Evolutionary conservation across 225 moss, liverwort and hornwort genomes (phyloP).

Genomic region (Antitrichia curtipendula): DNA sequence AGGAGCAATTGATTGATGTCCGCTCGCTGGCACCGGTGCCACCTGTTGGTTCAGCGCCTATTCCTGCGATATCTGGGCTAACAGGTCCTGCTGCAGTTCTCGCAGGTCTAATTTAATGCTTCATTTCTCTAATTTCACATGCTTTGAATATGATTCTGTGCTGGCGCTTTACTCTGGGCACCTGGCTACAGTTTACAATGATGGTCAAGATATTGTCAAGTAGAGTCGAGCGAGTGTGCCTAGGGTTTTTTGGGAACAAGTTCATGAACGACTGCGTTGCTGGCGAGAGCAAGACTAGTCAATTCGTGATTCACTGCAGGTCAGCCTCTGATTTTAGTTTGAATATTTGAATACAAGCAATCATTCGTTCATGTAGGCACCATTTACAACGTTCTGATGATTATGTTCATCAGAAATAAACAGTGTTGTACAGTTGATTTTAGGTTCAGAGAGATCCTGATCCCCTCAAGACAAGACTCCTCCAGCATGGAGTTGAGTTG

Average conservation of each 20-base stretch:
- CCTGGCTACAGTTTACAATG: neutral
- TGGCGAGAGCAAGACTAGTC: neutral
- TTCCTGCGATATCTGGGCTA: conserved; percentile 48
- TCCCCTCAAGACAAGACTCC: conserved; percentile 28
- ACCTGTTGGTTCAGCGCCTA: conserved; percentile 18
- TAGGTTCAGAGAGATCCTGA: conserved; percentile 10
- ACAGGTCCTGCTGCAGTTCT: conserved; percentile 84
- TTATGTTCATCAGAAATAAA: conserved; percentile 23
- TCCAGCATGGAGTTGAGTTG: conserved; percentile 23
- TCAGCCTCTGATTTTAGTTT: conserved; percentile 6
- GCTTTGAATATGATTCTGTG: neutral
- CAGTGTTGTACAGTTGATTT: conserved; percentile 32
- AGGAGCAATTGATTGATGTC: conserved; percentile 74
- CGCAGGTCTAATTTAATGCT: conserved; percentile 59
- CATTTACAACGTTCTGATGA: conserved; percentile 24
- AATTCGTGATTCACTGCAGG: neutral
- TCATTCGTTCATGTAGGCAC: conserved; percentile 4
- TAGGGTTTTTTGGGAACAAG: neutral
- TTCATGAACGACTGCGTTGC: neutral
- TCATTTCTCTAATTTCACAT: neutral
- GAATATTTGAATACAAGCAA: conserved; percentile 5
- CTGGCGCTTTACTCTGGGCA: neutral
- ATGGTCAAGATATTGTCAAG: conserved; percentile 5
- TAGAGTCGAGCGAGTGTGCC: conserved; percentile 1
- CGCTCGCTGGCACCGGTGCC: conserved; percentile 12